Evolutionary conservation across 2,329 filamentous ascomycete species (phyloP).

Genomic region (Lasiodiplodia gonubiensis): DNA sequence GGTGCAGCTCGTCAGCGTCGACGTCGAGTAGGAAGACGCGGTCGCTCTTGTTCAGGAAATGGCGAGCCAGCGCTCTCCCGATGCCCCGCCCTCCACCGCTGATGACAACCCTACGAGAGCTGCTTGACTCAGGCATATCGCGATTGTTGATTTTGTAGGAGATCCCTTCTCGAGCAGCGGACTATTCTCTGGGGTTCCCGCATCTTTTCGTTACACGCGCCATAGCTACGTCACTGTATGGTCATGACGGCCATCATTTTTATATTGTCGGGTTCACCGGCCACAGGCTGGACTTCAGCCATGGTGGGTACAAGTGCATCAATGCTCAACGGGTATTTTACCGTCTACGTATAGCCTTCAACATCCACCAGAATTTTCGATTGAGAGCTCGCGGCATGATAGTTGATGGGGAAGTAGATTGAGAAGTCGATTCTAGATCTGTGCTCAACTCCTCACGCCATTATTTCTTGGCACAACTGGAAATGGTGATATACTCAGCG

Average conservation of each 20-base stretch:
- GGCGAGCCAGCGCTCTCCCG: slow-evolving; percentile 52
- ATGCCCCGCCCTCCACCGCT: slow-evolving; percentile 56
- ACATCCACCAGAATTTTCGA: no score
- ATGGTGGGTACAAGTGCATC: no score
- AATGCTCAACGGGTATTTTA: no score
- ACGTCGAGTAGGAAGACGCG: slow-evolving; percentile 47
- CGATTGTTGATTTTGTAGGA: not conserved
- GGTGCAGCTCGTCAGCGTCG: slow-evolving; percentile 40
- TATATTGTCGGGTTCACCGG: not conserved
- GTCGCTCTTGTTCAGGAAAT: slow-evolving; percentile 49
- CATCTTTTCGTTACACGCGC: not conserved
- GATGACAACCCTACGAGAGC: slow-evolving; percentile 42
- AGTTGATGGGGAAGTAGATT: slow-evolving; percentile 50
- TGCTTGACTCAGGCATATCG: not conserved
- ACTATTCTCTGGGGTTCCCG: not conserved
- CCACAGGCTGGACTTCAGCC: no score
- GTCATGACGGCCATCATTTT: not conserved
- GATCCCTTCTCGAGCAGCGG: not conserved
- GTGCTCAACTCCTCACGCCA: slow-evolving; percentile 36
- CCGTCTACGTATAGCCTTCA: no score
- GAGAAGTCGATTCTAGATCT: slow-evolving; percentile 50
- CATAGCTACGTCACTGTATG: not conserved
- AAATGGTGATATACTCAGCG: slow-evolving; percentile 33
- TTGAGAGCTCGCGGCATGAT: slow-evolving; percentile 36
- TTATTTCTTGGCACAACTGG: slow-evolving; percentile 37